Evolutionary conservation across 1,284 basidiomycete genomes (phyloP).

Genomic region (Cryptococcus sp.): DNA sequence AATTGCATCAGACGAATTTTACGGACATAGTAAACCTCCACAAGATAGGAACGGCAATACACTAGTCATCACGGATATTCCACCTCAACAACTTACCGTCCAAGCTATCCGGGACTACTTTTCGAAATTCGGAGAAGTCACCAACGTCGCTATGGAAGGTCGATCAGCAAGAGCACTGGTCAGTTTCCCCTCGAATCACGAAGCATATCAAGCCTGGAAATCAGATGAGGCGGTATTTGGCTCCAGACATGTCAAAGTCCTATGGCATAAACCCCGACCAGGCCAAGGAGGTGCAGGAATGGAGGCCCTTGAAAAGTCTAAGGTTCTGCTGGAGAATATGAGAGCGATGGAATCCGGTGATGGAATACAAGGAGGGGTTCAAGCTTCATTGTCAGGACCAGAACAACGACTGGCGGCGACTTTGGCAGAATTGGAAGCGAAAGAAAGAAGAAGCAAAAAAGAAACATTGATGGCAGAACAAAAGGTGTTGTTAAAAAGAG

Average conservation of each 20-base stretch:
- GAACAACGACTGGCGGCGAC: constrained; percentile 31
- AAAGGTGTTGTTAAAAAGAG: constrained; percentile 73
- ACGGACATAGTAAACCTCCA: constrained; percentile 36
- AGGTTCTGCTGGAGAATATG: constrained; percentile 63
- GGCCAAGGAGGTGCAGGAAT: constrained; percentile 73
- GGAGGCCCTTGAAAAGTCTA: constrained; percentile 71
- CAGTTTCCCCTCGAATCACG: constrained; percentile 76
- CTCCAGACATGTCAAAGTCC: constrained; percentile 89
- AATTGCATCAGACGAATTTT: constrained; percentile 12
- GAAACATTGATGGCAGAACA: constrained; percentile 86
- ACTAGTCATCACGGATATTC: constrained; percentile 90
- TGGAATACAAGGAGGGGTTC: constrained; percentile 22
- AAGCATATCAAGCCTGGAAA: constrained; percentile 85
- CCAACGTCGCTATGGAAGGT: constrained; percentile 84
- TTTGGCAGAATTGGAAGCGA: constrained; percentile 42
- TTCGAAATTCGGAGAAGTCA: constrained; percentile 85
- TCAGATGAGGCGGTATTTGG: constrained; percentile 88
- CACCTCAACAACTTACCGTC: constrained; percentile 71
- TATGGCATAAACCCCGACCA: constrained; percentile 86
- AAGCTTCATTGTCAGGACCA: constrained; percentile 31
- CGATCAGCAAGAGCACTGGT: constrained; percentile 72
- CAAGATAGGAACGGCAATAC: constrained; percentile 66
- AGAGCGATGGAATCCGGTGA: constrained; percentile 34
- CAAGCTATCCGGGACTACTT: constrained; percentile 83
- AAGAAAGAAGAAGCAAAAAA: constrained; percentile 65